Evolutionary conservation across 208 protist genomes (phyloP).

Genomic region (Trypanosoma avium): DNA sequence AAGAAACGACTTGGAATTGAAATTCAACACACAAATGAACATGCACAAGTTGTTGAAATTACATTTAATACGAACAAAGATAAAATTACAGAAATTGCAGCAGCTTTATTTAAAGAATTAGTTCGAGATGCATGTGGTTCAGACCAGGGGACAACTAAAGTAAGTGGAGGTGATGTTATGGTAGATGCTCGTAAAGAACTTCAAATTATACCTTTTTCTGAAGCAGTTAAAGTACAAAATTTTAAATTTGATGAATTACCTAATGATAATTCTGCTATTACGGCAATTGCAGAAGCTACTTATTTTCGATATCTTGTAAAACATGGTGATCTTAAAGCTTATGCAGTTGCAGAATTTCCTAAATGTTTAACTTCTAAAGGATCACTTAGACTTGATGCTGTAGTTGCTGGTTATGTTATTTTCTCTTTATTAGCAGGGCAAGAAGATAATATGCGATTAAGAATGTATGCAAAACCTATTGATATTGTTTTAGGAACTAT

Average conservation of each 20-base stretch:
- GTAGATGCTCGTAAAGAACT: slow-evolving; percentile 55
- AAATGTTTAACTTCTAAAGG: slow-evolving; percentile 49
- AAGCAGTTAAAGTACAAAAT: slow-evolving; percentile 45
- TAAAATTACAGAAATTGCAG: slow-evolving; percentile 39
- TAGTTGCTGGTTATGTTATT: slow-evolving; percentile 69
- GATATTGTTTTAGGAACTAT: slow-evolving; percentile 65
- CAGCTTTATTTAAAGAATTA: slow-evolving; percentile 57
- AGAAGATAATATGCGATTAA: slow-evolving; percentile 30
- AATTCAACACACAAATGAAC: slow-evolving; percentile 19
- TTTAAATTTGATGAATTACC: slow-evolving; percentile 82
- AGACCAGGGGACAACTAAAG: slow-evolving; percentile 62
- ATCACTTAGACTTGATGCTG: slow-evolving; percentile 59
- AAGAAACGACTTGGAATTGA: slow-evolving; percentile 58
- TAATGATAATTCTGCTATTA: slow-evolving; percentile 45
- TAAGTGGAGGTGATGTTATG: slow-evolving; percentile 53
- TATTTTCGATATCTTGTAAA: slow-evolving; percentile 77
- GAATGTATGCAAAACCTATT: slow-evolving; percentile 60
- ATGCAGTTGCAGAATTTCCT: slow-evolving; percentile 63
- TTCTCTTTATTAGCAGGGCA: slow-evolving; percentile 61
- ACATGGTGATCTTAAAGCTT: slow-evolving; percentile 47
- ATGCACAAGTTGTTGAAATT: slow-evolving; percentile 37
- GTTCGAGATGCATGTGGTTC: slow-evolving; percentile 75
- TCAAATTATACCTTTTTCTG: slow-evolving; percentile 40
- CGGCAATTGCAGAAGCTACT: slow-evolving; percentile 74
- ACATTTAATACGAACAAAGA: slow-evolving; percentile 35